Base-by-base conservation (phyloP, 2,329 filamentous ascomycete species). In the Lomentospora prolificans region DNA sequence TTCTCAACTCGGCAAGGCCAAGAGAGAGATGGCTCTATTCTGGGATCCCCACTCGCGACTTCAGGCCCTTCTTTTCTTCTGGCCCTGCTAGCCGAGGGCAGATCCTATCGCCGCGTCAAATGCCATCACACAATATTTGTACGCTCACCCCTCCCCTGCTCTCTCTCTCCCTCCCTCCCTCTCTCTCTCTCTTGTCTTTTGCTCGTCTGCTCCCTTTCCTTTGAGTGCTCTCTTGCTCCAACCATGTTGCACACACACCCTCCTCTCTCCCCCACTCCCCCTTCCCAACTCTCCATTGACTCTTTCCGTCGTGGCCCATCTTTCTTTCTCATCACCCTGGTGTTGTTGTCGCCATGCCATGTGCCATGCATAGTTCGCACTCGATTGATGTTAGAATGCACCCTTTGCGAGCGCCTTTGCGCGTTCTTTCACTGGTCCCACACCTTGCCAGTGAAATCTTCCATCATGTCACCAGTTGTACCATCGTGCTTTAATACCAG, bases 381-480 rank as follows among this genome's bases (percentile, higher is more conserved):
- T 33, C 6, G 30, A 33, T 33, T 19, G 22, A 48, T 48, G 22
- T 25, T 48, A 17, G 10, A 48, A 48, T 48, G 22, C 22, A 48
- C 44, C 41, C 44, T 48, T 22, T 22, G 12, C 44, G 44, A 48
- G 44, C 44, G 44, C 44, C 44, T 48, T 48, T 48, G 44, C 44
- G 12, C 44, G 44, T 14, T 10, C 24, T 48, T 22, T 19, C 24
- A 48, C 44, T 48, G 44, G 44, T 12, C 22, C 22, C 44, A 22
- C 7, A 22, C 22, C 44, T 22, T 25, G 17, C 22, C 12, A n/a
- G 44, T 25, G 17, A 48, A 17, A 48, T 48, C 44, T 22, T 19
- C 19, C 44, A 48, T 10, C 44, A 48, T 48, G 3, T n/a, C 8
- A 7, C 22, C 24, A 5, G 25, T 31, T 19, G 17, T 7, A 2